These are phyloP conservation scores for Microcyclospora tardicrescens DNA, from an alignment of 2,329 filamentous ascomycete genomes.

Conservation along the genomic window DNA sequence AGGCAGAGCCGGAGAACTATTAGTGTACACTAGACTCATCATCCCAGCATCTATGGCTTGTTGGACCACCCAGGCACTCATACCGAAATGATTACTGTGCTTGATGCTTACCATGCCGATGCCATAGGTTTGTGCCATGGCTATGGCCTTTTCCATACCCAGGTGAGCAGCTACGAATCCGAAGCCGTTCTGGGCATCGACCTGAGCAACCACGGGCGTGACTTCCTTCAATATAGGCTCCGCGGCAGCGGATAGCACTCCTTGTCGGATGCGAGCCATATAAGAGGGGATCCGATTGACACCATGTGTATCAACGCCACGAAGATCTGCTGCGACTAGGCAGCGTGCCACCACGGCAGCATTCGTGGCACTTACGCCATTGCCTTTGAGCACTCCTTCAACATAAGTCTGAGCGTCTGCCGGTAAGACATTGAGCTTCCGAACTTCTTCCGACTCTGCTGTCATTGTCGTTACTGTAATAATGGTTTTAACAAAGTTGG, in stretches of 20 bases:
- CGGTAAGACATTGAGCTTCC: constrained; percentile 14
- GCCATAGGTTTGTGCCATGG: constrained; percentile 50
- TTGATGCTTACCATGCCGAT: constrained; percentile 66
- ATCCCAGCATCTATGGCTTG: constrained; percentile 57
- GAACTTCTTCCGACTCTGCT: constrained; percentile 4
- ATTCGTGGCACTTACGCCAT: constrained; percentile 46
- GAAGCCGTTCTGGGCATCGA: constrained; percentile 58
- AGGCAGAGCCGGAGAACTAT: constrained; percentile 55
- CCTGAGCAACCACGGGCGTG: constrained; percentile 58
- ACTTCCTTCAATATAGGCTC: constrained; percentile 45
- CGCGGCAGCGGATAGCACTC: constrained; percentile 51
- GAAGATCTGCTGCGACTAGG: constrained; percentile 61
- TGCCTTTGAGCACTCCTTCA: constrained; percentile 43
- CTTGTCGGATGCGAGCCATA: constrained; percentile 57
- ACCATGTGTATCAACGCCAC: constrained; percentile 68
- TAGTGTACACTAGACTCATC: constrained; percentile 51
- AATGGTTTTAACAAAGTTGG: not conserved
- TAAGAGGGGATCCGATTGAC: constrained; percentile 69
- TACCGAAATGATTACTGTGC: constrained; percentile 72
- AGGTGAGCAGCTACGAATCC: constrained; percentile 57
- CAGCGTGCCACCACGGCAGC: constrained; percentile 53
- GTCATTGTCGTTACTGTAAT: constrained; percentile 5
- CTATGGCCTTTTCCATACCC: constrained; percentile 55
- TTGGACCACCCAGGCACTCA: constrained; percentile 69
- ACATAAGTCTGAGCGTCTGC: constrained; percentile 32